Base-by-base conservation (phyloP, 345 rosid species). In the Adansonia digitata region DNA sequence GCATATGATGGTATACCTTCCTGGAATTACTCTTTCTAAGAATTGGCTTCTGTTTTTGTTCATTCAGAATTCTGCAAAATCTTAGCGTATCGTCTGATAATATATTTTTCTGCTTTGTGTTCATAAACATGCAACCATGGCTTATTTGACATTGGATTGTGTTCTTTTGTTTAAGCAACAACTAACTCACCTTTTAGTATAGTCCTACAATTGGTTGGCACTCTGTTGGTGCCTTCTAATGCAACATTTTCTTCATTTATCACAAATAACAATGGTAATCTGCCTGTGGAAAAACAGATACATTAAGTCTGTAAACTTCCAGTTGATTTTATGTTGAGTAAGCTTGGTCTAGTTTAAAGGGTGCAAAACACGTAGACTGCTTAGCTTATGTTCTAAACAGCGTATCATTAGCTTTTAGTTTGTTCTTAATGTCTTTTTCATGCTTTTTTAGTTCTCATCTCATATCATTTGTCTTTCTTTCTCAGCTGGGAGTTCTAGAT, bases 401-500 rank as follows among this genome's bases (percentile, higher is more conserved):
- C n/a, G 14, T 67, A 27, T 27, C 55, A 4, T 69, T 48, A 10
- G 24, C 18, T 31, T 69, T 69, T 48, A 49, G 27, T 69, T 69
- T 69, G 39, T 69, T 29, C 52, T 51, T 34, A 29, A 70, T n/a
- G 46, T 72, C 34, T 72, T 72, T 4, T 43, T n/a, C 77, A 31
- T 48, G 42, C 60, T 20, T 40, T 7, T 63, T 24, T 27, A 26
- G 51, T 69, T 71, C 42, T 78, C 31, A 67, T 59, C 35, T 49
- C 39, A 39, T 22, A 11, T 56, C 60, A 35, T 48, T 45, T 56
- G 9, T 37, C 52, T 66, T 51, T 69, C 61, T 24, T 62, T 42
- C 26, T 48, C 84, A 95, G 98, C 96, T 81, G 94, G 99, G 24
- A 93, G 86, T 81, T 90, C 94, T 83, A 84, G 92, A 74, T 88